phyloP scores from a whole-genome alignment of 2,329 filamentous ascomycete species.

The Emergomyces pasteurianus region DNA sequence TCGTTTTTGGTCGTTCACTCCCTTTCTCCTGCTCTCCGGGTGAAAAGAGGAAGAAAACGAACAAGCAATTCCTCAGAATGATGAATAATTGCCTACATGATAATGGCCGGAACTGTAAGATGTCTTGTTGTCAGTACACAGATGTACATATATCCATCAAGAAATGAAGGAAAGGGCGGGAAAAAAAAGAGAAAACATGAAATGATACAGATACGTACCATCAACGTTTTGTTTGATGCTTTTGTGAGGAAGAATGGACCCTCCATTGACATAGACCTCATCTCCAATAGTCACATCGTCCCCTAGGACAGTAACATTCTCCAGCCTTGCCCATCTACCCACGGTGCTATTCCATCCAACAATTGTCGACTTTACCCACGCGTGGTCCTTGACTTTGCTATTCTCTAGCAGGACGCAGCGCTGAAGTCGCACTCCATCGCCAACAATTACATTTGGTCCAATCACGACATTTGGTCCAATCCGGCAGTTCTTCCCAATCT shows the following conservation, averaged over 20 bases:
- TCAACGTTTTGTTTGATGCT: constrained; percentile 98
- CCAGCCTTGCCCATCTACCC: constrained; percentile 86
- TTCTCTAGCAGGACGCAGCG: constrained; percentile 80
- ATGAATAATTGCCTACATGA: constrained; percentile 30
- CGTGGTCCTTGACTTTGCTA: constrained; percentile 95
- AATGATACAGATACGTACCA: constrained; percentile 42
- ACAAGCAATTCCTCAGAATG: neutral
- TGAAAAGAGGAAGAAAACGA: neutral
- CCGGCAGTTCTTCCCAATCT: constrained; percentile 96
- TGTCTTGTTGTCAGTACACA: constrained; percentile 2
- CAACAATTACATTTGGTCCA: constrained; percentile 80
- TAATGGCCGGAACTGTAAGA: constrained; percentile 34
- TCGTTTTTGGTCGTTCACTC: constrained; percentile 1
- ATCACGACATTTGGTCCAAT: constrained; percentile 97
- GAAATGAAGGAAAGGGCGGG: neutral
- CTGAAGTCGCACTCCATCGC: constrained; percentile 88
- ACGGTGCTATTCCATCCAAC: constrained; percentile 97
- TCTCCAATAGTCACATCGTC: constrained; percentile 97
- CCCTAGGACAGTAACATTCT: constrained; percentile 96
- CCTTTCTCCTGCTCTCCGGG: neutral
- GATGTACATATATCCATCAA: neutral
- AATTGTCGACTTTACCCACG: constrained; percentile 97
- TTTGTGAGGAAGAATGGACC: constrained; percentile 92
- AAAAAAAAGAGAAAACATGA: neutral
- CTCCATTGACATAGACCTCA: constrained; percentile 97